A percentile compares a stretch with the other conserved stretches of the same genome.
Conservation (phyloP, 2,329 filamentous ascomycete species). For the Diaporthe capsici region DNA sequence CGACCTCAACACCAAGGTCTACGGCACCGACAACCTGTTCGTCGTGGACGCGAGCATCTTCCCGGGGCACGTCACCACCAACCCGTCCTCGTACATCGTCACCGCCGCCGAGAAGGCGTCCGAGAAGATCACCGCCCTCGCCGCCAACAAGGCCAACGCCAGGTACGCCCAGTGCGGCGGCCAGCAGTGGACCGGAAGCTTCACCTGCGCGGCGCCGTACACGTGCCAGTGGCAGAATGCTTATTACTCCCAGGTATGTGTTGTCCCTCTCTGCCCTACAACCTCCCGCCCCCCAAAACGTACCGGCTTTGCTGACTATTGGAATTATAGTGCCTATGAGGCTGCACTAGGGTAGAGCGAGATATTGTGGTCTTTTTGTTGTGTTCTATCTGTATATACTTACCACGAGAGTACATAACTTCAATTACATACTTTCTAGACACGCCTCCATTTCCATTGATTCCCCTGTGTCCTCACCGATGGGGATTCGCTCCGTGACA, state of each 20-base stretch:
- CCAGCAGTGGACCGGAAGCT: slow-evolving; percentile 30
- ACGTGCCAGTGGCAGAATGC: slow-evolving; percentile 34
- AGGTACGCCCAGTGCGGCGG: slow-evolving; percentile 36
- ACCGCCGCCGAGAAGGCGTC: slow-evolving; percentile 39
- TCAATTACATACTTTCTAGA: slow-evolving; percentile 11
- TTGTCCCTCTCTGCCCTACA: too few species aligned
- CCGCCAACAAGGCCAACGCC: slow-evolving; percentile 17
- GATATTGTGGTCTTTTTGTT: background rate
- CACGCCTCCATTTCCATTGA: background rate
- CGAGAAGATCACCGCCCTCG: slow-evolving; percentile 38
- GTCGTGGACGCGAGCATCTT: slow-evolving; percentile 42
- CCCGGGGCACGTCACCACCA: slow-evolving; percentile 39
- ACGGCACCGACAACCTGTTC: slow-evolving; percentile 42
- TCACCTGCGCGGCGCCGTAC: slow-evolving; percentile 23
- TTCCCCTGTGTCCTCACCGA: accelerated
- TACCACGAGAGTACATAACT: slow-evolving; percentile 12
- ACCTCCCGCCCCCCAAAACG: background rate
- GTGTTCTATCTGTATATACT: slow-evolving; percentile 29
- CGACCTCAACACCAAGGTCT: slow-evolving; percentile 41
- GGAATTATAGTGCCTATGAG: slow-evolving; percentile 28
- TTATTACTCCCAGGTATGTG: slow-evolving; percentile 35
- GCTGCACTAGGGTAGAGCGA: background rate
- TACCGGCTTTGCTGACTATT: background rate
- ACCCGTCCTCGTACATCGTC: slow-evolving; percentile 40
- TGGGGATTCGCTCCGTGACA: too few species aligned